A percentile compares a stretch with the other conserved stretches of the same genome.
Evolutionary conservation across 805 yeast genomes (phyloP).

Genomic region (Candida stauntonica): DNA sequence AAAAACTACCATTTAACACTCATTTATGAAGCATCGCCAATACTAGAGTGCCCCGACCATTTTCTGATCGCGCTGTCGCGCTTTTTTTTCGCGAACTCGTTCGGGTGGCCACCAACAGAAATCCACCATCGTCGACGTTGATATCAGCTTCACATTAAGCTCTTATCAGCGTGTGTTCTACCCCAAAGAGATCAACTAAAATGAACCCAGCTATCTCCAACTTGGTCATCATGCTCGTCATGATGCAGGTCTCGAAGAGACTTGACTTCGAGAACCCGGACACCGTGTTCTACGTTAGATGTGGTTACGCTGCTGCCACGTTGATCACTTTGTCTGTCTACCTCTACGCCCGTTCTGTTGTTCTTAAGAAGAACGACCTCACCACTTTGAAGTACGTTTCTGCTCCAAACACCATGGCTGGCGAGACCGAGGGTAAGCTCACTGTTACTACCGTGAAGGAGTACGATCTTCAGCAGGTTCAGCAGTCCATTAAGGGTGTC

Average conservation of each 20-base stretch:
- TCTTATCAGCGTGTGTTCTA: too few species aligned
- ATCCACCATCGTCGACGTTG: too few species aligned
- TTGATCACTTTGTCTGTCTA: constrained; percentile 60
- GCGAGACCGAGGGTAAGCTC: constrained; percentile 66
- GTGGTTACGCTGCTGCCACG: constrained; percentile 65
- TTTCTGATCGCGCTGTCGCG: too few species aligned
- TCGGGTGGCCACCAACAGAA: too few species aligned
- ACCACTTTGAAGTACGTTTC: constrained; percentile 89
- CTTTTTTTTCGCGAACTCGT: too few species aligned
- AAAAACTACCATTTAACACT: not conserved
- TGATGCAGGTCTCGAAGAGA: constrained; percentile 92
- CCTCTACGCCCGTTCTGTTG: constrained; percentile 54
- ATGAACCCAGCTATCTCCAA: constrained; percentile 91
- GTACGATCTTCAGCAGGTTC: constrained; percentile 86
- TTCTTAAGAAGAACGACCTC: constrained; percentile 76
- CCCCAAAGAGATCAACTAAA: constrained; percentile 2
- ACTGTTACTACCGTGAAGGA: constrained; percentile 92
- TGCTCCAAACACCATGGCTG: constrained; percentile 76
- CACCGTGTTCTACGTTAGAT: constrained; percentile 69
- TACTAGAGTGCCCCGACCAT: too few species aligned
- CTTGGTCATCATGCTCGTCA: constrained; percentile 84
- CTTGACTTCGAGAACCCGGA: constrained; percentile 84
- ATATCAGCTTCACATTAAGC: too few species aligned
- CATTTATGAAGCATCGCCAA: too few species aligned
- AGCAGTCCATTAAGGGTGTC: constrained; percentile 73